Conservation (phyloP, 768 basidiomycete species). For the Trametopsis cervina region DNA sequence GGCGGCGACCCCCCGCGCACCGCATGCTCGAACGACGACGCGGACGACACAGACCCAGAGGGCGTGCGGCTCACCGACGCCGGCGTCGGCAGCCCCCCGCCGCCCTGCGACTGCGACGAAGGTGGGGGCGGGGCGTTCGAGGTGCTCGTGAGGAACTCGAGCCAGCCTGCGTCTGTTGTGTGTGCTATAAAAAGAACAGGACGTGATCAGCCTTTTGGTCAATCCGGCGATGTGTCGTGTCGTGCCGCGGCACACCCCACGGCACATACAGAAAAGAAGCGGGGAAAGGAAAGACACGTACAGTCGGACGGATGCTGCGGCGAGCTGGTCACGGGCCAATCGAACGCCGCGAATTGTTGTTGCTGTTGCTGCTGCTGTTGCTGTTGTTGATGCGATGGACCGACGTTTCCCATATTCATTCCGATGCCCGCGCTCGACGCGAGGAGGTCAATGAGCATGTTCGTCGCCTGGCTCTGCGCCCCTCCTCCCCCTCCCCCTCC, state of each 20-base stretch:
- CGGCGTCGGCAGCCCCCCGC: constrained; percentile 9
- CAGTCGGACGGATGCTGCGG: too few species aligned
- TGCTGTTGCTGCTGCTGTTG: not conserved
- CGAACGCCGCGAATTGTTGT: not conserved
- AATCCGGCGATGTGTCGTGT: too few species aligned
- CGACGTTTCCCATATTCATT: constrained; percentile 1
- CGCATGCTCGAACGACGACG: too few species aligned
- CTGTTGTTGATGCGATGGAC: constrained; percentile 6
- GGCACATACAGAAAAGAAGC: too few species aligned
- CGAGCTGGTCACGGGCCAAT: not conserved
- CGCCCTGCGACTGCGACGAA: too few species aligned
- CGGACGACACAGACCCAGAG: constrained; percentile 1
- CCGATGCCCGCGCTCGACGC: constrained; percentile 5
- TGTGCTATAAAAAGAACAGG: not conserved
- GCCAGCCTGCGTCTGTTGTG: constrained; percentile 6
- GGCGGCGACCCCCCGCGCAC: too few species aligned
- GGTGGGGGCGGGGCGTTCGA: not conserved
- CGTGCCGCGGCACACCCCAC: too few species aligned
- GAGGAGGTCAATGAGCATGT: constrained; percentile 20
- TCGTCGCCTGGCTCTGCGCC: constrained; percentile 11
- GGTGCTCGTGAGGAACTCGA: constrained; percentile 9
- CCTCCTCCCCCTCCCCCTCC: not conserved
- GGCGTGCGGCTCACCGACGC: constrained; percentile 1
- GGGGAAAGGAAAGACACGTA: too few species aligned
- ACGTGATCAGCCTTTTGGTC: not conserved